A percentile compares a stretch with the other conserved stretches of the same genome.
Conservation (phyloP, 148 eudicot species). For the Dysphania ambrosioides region DNA sequence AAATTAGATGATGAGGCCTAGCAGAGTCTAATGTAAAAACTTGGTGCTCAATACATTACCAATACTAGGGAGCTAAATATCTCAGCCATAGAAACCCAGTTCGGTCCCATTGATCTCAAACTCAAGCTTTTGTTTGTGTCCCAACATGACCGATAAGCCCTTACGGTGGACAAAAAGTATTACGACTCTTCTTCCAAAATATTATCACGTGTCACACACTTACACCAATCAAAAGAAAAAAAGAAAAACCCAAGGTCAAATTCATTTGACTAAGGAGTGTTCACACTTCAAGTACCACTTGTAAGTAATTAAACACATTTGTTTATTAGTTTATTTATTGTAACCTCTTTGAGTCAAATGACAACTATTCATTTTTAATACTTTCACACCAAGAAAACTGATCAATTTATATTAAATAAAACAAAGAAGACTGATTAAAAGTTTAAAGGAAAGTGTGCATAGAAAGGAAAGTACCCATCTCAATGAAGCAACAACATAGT, state of each 20-base stretch:
- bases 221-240: not conserved
- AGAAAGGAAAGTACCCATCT: slow-evolving; percentile 23
- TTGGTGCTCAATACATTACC: slow-evolving; percentile 15
- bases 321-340: slow-evolving; percentile 4
- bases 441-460: slow-evolving; percentile 7
- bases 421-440: slow-evolving; percentile 23
- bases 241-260: slow-evolving; percentile 16
- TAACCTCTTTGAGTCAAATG: slow-evolving; percentile 19
- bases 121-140: slow-evolving; percentile 17
- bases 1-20: slow-evolving; percentile 11
- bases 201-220: slow-evolving; percentile 26
- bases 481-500: not conserved
- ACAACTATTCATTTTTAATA: slow-evolving; percentile 13
- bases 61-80: slow-evolving; percentile 20
- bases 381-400: slow-evolving; percentile 15
- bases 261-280: slow-evolving; percentile 22
- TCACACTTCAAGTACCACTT: slow-evolving; percentile 3
- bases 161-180: slow-evolving; percentile 21
- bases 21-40: slow-evolving; percentile 11
- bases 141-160: slow-evolving; percentile 19
- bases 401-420: not conserved
- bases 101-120: slow-evolving; percentile 15
- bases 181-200: slow-evolving; percentile 26
- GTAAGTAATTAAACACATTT: not conserved
- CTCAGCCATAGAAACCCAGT: slow-evolving; percentile 23